Conservation (phyloP, 306 rosid species). For the Notholithocarpus densiflorus region DNA sequence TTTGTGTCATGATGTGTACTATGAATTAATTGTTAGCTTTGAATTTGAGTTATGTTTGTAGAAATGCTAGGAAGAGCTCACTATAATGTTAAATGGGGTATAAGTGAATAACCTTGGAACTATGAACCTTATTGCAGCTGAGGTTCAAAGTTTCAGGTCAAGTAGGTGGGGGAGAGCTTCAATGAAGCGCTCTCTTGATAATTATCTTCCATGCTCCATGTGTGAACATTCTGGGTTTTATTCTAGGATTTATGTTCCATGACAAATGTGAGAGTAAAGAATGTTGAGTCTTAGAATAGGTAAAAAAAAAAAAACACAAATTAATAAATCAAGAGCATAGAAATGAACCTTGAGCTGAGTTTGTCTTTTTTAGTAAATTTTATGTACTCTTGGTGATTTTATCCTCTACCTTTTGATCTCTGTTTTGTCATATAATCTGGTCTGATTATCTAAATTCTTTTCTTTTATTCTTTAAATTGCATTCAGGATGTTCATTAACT, state of each 20-base stretch:
- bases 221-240: neutral
- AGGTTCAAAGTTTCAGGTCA: too few relatives aligned
- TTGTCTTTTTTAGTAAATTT: neutral
- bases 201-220: neutral
- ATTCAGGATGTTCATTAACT: constrained; percentile 77
- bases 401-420: neutral
- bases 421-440: constrained; percentile 4
- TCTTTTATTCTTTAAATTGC: neutral
- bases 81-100: too few relatives aligned
- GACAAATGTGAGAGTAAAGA: neutral
- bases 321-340: neutral
- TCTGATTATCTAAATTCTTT: constrained; percentile 16
- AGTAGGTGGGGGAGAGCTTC: too few relatives aligned
- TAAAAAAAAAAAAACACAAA: neutral
- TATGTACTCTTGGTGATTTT: constrained; percentile 14
- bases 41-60: too few relatives aligned
- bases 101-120: too few relatives aligned
- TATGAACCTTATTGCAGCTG: too few relatives aligned
- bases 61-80: too few relatives aligned
- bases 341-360: neutral
- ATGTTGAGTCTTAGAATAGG: neutral
- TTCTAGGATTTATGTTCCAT: neutral
- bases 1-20: too few relatives aligned
- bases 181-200: neutral
- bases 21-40: too few relatives aligned